phyloP scores from a whole-genome alignment of 768 basidiomycete species.

The Suillus sp. region DNA sequence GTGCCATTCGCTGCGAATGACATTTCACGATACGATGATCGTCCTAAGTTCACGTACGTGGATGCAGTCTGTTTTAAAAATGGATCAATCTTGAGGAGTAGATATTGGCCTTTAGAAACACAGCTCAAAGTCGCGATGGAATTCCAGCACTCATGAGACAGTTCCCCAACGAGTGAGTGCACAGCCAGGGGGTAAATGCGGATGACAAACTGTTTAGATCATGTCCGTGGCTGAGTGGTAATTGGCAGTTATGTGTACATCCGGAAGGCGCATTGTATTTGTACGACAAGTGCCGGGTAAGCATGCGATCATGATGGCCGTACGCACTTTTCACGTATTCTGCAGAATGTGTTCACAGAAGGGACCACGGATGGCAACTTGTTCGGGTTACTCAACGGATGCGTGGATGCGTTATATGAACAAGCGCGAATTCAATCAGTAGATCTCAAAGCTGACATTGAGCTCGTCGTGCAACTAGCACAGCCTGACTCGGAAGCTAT shows the following conservation, averaged over 20 bases:
- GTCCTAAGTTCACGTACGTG: background rate
- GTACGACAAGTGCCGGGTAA: background rate
- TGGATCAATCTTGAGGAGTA: background rate
- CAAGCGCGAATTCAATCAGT: background rate
- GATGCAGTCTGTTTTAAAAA: background rate
- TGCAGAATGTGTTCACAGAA: slow-evolving; percentile 1
- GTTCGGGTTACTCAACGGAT: background rate
- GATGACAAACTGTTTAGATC: background rate
- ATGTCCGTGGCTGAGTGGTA: background rate
- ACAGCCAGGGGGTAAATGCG: background rate
- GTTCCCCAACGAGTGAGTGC: slow-evolving; percentile 1
- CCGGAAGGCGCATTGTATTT: background rate
- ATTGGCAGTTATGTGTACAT: background rate
- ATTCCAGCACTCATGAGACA: background rate
- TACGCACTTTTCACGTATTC: background rate
- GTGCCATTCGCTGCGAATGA: background rate
- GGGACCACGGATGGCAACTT: background rate
- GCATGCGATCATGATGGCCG: background rate
- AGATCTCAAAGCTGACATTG: background rate
- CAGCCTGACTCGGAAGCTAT: background rate
- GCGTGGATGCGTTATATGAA: background rate
- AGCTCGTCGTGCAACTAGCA: slow-evolving; percentile 1
- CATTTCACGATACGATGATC: background rate
- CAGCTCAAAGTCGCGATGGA: background rate
- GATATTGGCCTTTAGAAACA: background rate